phyloP scores from a whole-genome alignment of 2,329 filamentous ascomycete species.

The Chaetomium sp. region DNA sequence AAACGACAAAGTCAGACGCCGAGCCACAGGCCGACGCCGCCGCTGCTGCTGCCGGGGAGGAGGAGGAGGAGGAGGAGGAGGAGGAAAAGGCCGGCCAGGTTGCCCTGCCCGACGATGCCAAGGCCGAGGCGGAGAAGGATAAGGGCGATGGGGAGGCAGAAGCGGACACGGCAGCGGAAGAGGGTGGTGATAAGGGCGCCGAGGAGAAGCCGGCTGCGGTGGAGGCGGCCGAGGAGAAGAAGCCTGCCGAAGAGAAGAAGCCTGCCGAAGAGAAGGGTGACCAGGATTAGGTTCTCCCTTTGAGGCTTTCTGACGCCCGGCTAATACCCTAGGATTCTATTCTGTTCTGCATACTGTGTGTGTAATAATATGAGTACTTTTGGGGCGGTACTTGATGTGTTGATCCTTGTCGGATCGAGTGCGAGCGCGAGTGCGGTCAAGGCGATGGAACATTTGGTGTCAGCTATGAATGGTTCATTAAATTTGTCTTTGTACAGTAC shows the following conservation, averaged over 20 bases:
- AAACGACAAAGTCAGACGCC: slow-evolving; percentile 22
- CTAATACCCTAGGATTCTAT: neutral
- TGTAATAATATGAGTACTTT: neutral
- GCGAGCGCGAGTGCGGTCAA: neutral
- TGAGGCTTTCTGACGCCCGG: neutral
- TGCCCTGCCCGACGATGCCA: neutral
- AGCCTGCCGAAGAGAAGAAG: neutral
- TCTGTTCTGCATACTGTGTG: slow-evolving; percentile 3
- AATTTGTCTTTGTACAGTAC: slow-evolving; percentile 1
- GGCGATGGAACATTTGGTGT: neutral
- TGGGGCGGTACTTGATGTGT: neutral
- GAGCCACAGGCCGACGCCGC: neutral
- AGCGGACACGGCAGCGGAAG: neutral
- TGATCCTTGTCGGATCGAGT: neutral
- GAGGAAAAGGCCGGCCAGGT: neutral
- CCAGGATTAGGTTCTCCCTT: neutral
- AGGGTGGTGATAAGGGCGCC: neutral
- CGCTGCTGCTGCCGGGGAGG: neutral
- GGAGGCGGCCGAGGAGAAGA: neutral
- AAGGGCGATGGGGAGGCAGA: too few species aligned
- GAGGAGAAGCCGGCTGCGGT: neutral
- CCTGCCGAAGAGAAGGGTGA: neutral
- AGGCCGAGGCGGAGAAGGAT: slow-evolving; percentile 17
- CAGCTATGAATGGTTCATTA: neutral
- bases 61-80: neutral